Conservation (phyloP, 1,284 basidiomycete genomes). For the Polyporus tsugae region DNA sequence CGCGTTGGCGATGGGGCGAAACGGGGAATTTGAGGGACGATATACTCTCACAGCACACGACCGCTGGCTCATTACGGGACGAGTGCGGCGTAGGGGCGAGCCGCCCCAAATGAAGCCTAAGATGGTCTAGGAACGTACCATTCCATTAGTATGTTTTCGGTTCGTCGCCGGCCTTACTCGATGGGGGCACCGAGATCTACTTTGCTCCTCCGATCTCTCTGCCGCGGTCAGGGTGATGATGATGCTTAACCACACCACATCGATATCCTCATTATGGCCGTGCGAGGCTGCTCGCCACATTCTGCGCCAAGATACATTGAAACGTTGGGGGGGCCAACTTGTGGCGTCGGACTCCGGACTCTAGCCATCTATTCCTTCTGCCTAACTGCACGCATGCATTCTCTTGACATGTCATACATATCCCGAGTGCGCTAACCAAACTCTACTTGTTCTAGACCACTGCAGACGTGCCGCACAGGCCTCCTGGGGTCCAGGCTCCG, state of each 20-base stretch:
- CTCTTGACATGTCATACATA: neutral
- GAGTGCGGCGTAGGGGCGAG: neutral
- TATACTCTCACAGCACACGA: neutral
- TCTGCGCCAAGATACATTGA: neutral
- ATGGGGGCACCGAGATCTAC: slow-evolving; percentile 1
- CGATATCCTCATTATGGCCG: neutral
- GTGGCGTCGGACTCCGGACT: neutral
- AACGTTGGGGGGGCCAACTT: neutral
- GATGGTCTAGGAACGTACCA: slow-evolving; percentile 5
- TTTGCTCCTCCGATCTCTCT: neutral
- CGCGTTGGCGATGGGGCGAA: neutral
- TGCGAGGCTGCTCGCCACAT: neutral
- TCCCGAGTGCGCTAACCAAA: slow-evolving; percentile 3
- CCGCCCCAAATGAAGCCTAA: neutral
- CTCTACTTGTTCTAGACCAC: neutral
- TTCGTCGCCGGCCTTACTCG: neutral
- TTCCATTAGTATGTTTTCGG: slow-evolving; percentile 10
- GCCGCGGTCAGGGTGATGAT: slow-evolving; percentile 1
- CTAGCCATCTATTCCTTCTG: neutral
- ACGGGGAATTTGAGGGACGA: neutral
- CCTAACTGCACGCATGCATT: slow-evolving; percentile 5
- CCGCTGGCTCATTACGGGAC: neutral
- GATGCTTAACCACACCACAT: slow-evolving; percentile 6
- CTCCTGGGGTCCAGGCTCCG: neutral
- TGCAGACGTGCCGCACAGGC: neutral